Base-by-base conservation (phyloP, 1,139 yeast genomes). In the Geotrichum carabidarum region DNA sequence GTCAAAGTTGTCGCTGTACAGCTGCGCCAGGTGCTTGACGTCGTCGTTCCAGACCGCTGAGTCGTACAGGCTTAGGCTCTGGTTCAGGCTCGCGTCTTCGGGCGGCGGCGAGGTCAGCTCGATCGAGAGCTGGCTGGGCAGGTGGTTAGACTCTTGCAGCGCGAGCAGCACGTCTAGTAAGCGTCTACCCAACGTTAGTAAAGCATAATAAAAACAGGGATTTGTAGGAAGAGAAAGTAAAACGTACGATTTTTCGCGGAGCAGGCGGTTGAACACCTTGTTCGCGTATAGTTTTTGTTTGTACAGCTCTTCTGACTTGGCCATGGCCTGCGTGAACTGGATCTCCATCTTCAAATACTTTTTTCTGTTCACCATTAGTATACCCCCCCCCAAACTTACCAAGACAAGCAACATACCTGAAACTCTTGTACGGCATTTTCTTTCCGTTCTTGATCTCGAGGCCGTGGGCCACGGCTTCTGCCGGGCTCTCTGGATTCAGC, bases 331-430 rank as follows among this genome's bases (percentile, higher is more conserved):
- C 38, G 58, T 53, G 54, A 66, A 65, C 53, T 59, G 53, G 15
- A 51, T 50, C 36, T 59, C 60, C 62, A 65, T 56, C 57, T 63
- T 65, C 43, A 58, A 55, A 45, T 65, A 66, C 55, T 64, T 65
- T 46, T 64, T 65, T 54, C 58, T 54, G 34, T 17, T 12, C 35
- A 22, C 5, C 27, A 22, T 22, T 22, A 22, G 27, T 22, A 22
- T 15, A 31, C 14, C 14, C 43, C 14, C 14, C 15, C 8, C 32
- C 30, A 18, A 12, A 34, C 27, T n/a, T n/a, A n/a, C n/a, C n/a
- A n/a, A 46, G 9, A 11, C 18, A 11, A 8, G 12, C 1, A 17
- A 37, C 54, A 15, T 45, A 51, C 54, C 53, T 52, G 43, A 52
- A 55, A 44, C 58, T 55, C 32, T 56, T 56, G 44, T 53, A 56